Evolutionary conservation across 2,329 filamentous ascomycete genomes (phyloP).

Genomic region (Cercospora zeina): DNA sequence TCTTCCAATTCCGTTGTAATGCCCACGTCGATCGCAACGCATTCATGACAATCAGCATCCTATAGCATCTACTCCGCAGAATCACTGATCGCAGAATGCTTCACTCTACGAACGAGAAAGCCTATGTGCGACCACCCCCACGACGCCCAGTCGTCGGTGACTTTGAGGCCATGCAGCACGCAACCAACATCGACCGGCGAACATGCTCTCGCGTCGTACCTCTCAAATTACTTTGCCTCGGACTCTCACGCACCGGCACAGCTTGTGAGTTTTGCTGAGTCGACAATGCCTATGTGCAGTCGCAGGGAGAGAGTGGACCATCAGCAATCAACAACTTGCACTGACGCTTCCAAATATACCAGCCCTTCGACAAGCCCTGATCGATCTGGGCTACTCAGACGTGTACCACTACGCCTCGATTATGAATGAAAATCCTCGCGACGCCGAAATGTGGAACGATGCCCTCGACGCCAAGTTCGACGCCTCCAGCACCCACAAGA

Average conservation of each 20-base stretch:
- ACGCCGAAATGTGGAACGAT: constrained; percentile 31
- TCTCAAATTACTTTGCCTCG: constrained; percentile 67
- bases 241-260: constrained; percentile 66
- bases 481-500: constrained; percentile 10
- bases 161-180: constrained; percentile 14
- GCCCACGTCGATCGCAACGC: neutral
- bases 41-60: neutral
- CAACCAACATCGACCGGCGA: constrained; percentile 24
- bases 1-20: neutral
- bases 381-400: constrained; percentile 62
- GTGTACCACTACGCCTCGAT: constrained; percentile 65
- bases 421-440: constrained; percentile 28
- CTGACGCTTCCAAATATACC: constrained; percentile 31
- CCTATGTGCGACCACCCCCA: neutral
- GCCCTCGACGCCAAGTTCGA: constrained; percentile 31
- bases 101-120: neutral
- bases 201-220: constrained; percentile 42
- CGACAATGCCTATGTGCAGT: neutral
- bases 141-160: constrained; percentile 15
- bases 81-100: neutral
- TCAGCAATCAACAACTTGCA: neutral
- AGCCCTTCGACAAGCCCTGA: constrained; percentile 50
- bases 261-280: constrained; percentile 43
- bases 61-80: neutral
- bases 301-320: no score